Conservation (phyloP, 768 basidiomycete species). For the Phylloporus sp. region DNA sequence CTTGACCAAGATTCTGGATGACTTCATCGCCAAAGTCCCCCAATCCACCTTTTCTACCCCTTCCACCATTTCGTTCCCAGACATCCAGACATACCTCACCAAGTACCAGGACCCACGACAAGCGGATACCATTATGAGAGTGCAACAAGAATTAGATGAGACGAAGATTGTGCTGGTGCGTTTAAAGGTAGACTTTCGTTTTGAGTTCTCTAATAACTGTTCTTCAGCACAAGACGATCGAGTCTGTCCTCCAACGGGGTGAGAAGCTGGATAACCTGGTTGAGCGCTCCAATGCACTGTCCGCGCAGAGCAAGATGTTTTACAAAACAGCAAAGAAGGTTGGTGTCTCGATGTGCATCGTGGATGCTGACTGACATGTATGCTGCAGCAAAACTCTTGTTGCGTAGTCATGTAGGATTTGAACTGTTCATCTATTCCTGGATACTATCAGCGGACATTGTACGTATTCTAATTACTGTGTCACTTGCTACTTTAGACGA, state of each 20-base stretch:
- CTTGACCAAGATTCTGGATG: slow-evolving; percentile 88
- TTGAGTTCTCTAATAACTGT: background rate
- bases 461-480: slow-evolving; percentile 17
- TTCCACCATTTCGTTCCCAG: slow-evolving; percentile 69
- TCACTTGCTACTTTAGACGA: slow-evolving; percentile 1
- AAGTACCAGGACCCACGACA: slow-evolving; percentile 98
- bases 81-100: slow-evolving; percentile 69
- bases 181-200: slow-evolving; percentile 4
- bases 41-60: slow-evolving; percentile 65
- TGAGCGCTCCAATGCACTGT: slow-evolving; percentile 85
- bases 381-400: slow-evolving; percentile 88
- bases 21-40: slow-evolving; percentile 79
- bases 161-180: slow-evolving; percentile 96
- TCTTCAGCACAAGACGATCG: slow-evolving; percentile 95
- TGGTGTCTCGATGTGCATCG: slow-evolving; percentile 13
- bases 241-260: slow-evolving; percentile 91
- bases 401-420: slow-evolving; percentile 74
- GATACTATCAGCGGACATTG: slow-evolving; percentile 17
- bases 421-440: slow-evolving; percentile 10
- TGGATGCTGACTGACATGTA: slow-evolving; percentile 6
- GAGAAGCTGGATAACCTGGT: slow-evolving; percentile 96
- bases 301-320: slow-evolving; percentile 94
- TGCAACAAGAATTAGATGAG: slow-evolving; percentile 97
- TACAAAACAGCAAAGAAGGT: slow-evolving; percentile 99
- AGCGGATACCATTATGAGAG: slow-evolving; percentile 97